phyloP scores from a whole-genome alignment of 306 rosid species.

The Sesbania bispinosa region DNA sequence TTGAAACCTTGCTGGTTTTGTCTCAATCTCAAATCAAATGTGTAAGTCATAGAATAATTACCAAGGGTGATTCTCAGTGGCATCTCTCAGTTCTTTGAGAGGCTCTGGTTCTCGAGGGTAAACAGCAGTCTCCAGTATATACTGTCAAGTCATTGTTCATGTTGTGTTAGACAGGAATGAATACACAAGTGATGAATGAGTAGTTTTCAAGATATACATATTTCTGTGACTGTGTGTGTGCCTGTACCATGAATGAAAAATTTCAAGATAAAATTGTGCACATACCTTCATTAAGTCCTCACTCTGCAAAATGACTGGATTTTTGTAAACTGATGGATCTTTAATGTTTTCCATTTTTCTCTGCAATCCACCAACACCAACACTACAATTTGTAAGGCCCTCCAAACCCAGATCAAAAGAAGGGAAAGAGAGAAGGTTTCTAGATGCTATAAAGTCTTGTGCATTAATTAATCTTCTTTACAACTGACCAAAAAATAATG shows the following conservation, averaged over 20 bases:
- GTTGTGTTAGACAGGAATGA: neutral
- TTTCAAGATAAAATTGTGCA: neutral
- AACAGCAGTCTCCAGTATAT: slow-evolving; percentile 58
- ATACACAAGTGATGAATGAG: neutral
- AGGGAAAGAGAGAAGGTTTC: neutral
- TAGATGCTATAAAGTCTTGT: neutral
- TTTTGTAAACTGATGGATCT: slow-evolving; percentile 6
- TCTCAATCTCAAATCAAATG: slow-evolving; percentile 10
- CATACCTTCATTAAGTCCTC: slow-evolving; percentile 35
- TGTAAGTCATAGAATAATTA: slow-evolving; percentile 2
- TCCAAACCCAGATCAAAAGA: neutral
- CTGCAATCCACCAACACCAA: neutral
- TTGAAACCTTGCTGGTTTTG: neutral
- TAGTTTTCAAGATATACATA: neutral
- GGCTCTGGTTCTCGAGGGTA: slow-evolving; percentile 55
- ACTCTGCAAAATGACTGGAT: slow-evolving; percentile 36
- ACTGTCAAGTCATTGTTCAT: slow-evolving; percentile 28
- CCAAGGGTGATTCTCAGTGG: slow-evolving; percentile 39
- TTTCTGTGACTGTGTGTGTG: neutral
- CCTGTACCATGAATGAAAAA: neutral
- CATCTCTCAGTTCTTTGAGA: slow-evolving; percentile 52
- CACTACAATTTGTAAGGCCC: neutral
- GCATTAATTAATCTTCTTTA: too few relatives aligned
- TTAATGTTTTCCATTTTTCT: slow-evolving; percentile 36
- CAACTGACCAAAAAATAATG: neutral